phyloP scores from a whole-genome alignment of 495 filamentous ascomycete species.

The Xylaria nigripes region DNA sequence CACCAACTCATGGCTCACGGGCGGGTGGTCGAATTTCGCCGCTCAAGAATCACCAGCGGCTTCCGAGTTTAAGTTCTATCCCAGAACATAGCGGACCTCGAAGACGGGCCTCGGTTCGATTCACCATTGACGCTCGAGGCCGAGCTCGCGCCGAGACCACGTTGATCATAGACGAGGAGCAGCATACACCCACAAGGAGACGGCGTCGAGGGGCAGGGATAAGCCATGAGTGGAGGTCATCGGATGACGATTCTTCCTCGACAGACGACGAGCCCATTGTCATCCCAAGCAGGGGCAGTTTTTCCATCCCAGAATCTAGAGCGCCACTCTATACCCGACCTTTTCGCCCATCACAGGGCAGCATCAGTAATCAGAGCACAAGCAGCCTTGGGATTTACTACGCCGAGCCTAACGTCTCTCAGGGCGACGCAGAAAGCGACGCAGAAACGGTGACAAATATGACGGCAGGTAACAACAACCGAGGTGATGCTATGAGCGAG shows the following conservation, averaged over 20 bases:
- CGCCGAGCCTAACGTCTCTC: conserved; percentile 13
- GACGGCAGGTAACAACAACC: conserved; percentile 22
- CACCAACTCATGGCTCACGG: conserved; percentile 28
- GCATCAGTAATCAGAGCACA: conserved; percentile 37
- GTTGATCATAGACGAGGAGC: conserved; percentile 41
- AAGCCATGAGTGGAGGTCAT: conserved; percentile 31
- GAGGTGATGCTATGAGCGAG: conserved; percentile 50
- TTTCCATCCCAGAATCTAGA: conserved; percentile 48
- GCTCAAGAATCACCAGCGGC: conserved; percentile 39
- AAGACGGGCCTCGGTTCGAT: conserved; percentile 51
- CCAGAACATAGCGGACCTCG: conserved; percentile 37
- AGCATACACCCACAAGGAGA: conserved; percentile 19
- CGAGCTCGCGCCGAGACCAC: conserved; percentile 64
- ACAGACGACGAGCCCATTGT: conserved; percentile 61
- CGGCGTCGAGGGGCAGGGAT: conserved; percentile 16
- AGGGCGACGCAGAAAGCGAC: conserved; percentile 39
- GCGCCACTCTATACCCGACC: conserved; percentile 41
- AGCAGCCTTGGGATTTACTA: conserved; percentile 30
- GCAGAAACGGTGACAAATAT: conserved; percentile 49
- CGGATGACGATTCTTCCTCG: conserved; percentile 45
- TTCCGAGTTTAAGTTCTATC: conserved; percentile 43
- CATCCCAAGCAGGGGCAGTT: conserved; percentile 54
- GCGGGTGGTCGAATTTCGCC: conserved; percentile 42
- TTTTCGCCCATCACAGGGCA: conserved; percentile 46
- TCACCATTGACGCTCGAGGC: conserved; percentile 64